Evolutionary conservation across 208 protist genomes (phyloP).

Genomic region (Wallacemonas sp.): DNA sequence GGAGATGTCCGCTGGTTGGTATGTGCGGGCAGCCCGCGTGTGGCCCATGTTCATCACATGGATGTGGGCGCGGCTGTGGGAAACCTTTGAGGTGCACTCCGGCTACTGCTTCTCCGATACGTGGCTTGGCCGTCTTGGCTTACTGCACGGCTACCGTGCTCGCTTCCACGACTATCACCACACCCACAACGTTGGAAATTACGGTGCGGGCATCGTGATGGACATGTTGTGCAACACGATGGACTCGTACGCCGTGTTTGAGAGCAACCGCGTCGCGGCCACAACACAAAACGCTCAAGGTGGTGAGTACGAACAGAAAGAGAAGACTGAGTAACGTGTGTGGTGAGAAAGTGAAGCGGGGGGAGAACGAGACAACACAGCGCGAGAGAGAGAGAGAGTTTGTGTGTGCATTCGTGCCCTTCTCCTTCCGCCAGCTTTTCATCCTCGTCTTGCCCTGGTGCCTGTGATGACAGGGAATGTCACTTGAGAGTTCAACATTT

Average conservation of each 20-base stretch:
- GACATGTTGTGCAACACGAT: constrained; percentile 54
- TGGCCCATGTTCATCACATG: constrained; percentile 52
- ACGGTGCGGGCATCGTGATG: constrained; percentile 43
- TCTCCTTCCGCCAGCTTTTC: too few species aligned
- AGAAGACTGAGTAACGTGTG: background rate
- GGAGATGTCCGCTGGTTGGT: background rate
- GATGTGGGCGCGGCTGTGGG: constrained; percentile 46
- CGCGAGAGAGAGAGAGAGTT: too few species aligned
- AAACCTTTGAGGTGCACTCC: constrained; percentile 65
- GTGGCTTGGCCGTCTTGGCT: constrained; percentile 36
- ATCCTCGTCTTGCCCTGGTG: too few species aligned
- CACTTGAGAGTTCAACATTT: too few species aligned
- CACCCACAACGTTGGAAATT: constrained; percentile 67
- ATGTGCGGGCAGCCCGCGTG: constrained; percentile 22
- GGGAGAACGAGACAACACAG: too few species aligned
- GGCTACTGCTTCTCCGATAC: constrained; percentile 67
- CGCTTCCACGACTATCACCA: constrained; percentile 77
- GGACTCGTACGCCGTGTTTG: constrained; percentile 33
- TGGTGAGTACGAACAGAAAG: background rate
- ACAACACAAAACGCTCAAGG: background rate
- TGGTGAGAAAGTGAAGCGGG: background rate
- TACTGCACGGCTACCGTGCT: constrained; percentile 45
- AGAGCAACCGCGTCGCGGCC: background rate
- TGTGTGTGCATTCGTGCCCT: background rate
- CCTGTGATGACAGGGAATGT: too few species aligned